These are phyloP conservation scores for Aspergillus pseudonomiae DNA, from an alignment of 2,329 filamentous ascomycete genomes.

Conservation along the genomic window DNA sequence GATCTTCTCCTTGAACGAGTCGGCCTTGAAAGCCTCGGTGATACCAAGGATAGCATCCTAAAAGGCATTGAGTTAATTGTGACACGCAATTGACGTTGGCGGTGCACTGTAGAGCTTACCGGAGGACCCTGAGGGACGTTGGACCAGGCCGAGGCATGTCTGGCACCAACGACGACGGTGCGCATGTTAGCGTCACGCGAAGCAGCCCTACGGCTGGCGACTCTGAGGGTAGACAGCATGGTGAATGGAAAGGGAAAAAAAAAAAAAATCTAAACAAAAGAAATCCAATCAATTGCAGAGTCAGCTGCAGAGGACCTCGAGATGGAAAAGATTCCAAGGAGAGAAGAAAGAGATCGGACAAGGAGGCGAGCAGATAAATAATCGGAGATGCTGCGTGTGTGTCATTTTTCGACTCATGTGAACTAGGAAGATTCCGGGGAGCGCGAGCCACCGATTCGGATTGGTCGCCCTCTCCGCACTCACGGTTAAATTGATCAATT, in stretches of 20 bases:
- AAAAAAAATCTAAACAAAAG: constrained; percentile 9
- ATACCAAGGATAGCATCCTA: constrained; percentile 59
- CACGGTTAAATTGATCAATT: constrained; percentile 2
- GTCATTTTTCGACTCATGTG: constrained; percentile 27
- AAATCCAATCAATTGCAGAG: constrained; percentile 7
- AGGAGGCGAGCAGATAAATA: constrained; percentile 7
- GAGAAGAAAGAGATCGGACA: constrained; percentile 15
- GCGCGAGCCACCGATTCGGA: constrained; percentile 10
- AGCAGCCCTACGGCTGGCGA: constrained; percentile 46
- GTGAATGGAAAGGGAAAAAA: background rate
- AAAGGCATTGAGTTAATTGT: constrained; percentile 4
- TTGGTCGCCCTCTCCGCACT: constrained; percentile 18
- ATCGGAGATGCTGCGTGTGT: constrained; percentile 23
- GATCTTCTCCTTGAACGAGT: constrained; percentile 92
- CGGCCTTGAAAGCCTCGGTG: constrained; percentile 98
- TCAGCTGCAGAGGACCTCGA: background rate
- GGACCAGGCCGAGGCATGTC: constrained; percentile 82
- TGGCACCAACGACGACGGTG: constrained; percentile 47
- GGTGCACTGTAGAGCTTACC: constrained; percentile 53
- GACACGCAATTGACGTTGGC: background rate
- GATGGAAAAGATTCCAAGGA: background rate
- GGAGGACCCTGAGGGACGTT: constrained; percentile 92
- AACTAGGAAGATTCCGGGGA: constrained; percentile 26
- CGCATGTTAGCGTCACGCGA: constrained; percentile 44
- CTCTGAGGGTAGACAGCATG: constrained; percentile 53